Base-by-base conservation (phyloP, 371 early-diverging fungal genomes). In the Actinomortierella wolfii region DNA sequence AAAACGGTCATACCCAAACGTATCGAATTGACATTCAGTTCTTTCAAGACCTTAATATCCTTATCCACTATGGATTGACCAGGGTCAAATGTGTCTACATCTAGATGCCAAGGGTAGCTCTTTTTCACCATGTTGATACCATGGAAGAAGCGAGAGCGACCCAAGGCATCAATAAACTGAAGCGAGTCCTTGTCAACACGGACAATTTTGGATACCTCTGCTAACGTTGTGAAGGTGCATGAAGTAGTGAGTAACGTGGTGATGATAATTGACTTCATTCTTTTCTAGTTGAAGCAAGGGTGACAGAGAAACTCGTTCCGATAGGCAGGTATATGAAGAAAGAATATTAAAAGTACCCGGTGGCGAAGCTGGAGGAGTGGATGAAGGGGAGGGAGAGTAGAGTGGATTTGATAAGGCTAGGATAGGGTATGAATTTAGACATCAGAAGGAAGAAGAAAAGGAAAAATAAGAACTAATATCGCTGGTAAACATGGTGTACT, bases 71-170 rank as follows among this genome's bases (percentile, higher is more conserved):
- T 77, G 1, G 85, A 84, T 43, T 68, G 59, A 18, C 64, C 62
- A 26, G 79, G 79, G 5, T 57, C 63, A 54, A 79, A 79, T 5
- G 56, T 66, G 14, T 57, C 23, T 20, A 63, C 59, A 3, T 64
- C 64, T 3, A 64, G 56, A 44, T 79, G 76, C 79, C 79, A 79
- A 39, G 79, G 79, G 24, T 73, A 66, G n/a, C 53, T 43, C 54
- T 79, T 79, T 56, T 59, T 76, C 42, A 79, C 78, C 40, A 77
- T 76, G 26, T 79, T 79, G 24, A 78, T 79, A 6, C 79, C 79
- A 34, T 79, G 79, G 57, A 79, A 79, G 59, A 71, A 79, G 4
- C 79, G 78, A 13, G 64, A 54, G 15, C 78, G 76, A 28, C 78
- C 78, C 44, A 66, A 47, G 2, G 53, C 60, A 52, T 79, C 79